Base-by-base conservation (phyloP, 805 yeast species). In the Torulaspora quercuum region DNA sequence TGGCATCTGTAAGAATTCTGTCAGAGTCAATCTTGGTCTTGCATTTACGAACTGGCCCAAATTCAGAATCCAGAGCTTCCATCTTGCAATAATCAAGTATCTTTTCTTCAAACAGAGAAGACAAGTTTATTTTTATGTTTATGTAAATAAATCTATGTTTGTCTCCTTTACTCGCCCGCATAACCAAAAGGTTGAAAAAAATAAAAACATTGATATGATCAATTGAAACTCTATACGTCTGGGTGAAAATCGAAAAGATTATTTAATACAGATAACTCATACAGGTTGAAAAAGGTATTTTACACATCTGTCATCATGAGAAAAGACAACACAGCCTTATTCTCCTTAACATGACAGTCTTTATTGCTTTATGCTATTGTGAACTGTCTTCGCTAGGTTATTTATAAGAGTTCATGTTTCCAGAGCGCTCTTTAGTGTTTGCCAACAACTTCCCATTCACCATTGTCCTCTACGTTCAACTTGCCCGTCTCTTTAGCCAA, bases 401-500 rank as follows among this genome's bases (percentile, higher is more conserved):
- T n/a, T n/a, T n/a, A n/a, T n/a, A n/a, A n/a, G n/a, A n/a, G n/a
- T n/a, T n/a, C n/a, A n/a, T n/a, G n/a, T n/a, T n/a, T n/a, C n/a
- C n/a, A n/a, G 13, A 23, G 16, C 9, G n/a, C 12, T 9, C 15
- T 18, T 49, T 59, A 56, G 55, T 67, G 68, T 50, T 68, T 66
- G 50, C 65, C 65, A 33, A 70, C 74, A 48, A 64, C 65, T 53
- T 67, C 68, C 78, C 77, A 72, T 12, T 68, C 72, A 32, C 59
- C 67, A 34, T 52, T 58, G 18, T 54, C 61, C 5, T 53, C 61
- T 35, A 72, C 64, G 25, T 67, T 42, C 46, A 73, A 55, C 22
- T 60, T 51, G 25, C 67, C 65, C 18, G 75, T 56, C 29, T 67
- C 67, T 26, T 65, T 57, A 35, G 63, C 57, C 30, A 63, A 46